A percentile compares a stretch with the other conserved stretches of the same genome.
phyloP scores from a whole-genome alignment of 805 yeast genomes.

The Myxozyma kluyveri region DNA sequence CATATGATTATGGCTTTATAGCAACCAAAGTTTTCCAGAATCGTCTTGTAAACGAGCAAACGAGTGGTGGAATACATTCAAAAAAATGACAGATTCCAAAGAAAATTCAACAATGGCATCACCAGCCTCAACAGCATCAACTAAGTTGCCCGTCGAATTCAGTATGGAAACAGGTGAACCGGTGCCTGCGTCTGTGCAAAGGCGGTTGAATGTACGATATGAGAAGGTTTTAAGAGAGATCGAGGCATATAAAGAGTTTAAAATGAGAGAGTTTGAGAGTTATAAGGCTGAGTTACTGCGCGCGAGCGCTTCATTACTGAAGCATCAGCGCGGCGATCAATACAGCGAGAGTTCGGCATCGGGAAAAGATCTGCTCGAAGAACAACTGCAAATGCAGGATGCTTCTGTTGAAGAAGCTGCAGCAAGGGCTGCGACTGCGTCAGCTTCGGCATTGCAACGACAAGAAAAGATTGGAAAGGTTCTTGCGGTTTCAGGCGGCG shows the following conservation, averaged over 20 bases:
- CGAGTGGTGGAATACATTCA: too few relatives aligned
- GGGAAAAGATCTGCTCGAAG: background rate
- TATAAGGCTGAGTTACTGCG: constrained; percentile 16
- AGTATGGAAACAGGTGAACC: too few relatives aligned
- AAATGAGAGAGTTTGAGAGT: constrained; percentile 18
- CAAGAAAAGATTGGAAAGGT: too few relatives aligned
- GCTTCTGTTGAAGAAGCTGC: background rate
- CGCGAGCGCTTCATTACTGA: constrained; percentile 2
- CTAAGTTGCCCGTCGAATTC: too few relatives aligned
- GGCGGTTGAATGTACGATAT: constrained; percentile 13
- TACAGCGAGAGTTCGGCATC: background rate
- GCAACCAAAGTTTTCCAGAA: too few relatives aligned
- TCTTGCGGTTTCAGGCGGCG: background rate
- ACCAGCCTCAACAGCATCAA: too few relatives aligned
- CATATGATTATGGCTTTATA: too few relatives aligned
- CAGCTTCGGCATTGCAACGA: too few relatives aligned
- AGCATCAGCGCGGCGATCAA: background rate
- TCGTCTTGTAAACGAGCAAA: too few relatives aligned
- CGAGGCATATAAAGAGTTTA: constrained; percentile 11
- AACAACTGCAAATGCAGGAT: background rate
- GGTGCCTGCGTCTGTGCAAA: constrained; percentile 18
- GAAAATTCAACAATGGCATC: too few relatives aligned
- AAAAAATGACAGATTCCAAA: too few relatives aligned
- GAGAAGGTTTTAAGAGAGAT: constrained; percentile 18
- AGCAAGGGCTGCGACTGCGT: too few relatives aligned